phyloP scores from a whole-genome alignment of 306 rosid genomes.

The Luffa acutangula region DNA sequence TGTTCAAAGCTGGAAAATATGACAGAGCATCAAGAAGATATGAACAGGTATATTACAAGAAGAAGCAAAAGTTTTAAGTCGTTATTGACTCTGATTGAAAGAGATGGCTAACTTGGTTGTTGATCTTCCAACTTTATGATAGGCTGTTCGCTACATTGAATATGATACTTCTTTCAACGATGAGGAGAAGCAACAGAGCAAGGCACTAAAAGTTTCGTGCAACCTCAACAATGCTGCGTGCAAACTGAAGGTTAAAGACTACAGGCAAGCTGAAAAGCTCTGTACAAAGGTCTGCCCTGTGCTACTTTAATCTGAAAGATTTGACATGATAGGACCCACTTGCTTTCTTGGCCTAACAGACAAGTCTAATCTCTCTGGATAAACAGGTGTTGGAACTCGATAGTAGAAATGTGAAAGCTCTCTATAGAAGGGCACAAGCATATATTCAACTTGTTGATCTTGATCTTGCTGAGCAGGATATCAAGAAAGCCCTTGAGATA shows the following conservation, averaged over 20 bases:
- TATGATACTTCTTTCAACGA: conserved; percentile 26
- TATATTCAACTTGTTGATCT: conserved; percentile 29
- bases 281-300: conserved; percentile 23
- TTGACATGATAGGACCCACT: background rate
- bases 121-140: background rate
- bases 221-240: conserved; percentile 37
- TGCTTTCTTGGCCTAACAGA: background rate
- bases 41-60: conserved; percentile 14
- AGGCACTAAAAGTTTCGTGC: conserved; percentile 19
- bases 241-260: conserved; percentile 28
- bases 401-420: conserved; percentile 30
- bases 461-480: conserved; percentile 34
- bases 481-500: conserved; percentile 33
- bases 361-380: background rate
- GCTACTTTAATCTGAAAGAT: background rate
- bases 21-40: conserved; percentile 40
- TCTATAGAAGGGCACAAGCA: conserved; percentile 36
- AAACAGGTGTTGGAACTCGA: conserved; percentile 28
- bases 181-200: conserved; percentile 28
- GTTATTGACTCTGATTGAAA: background rate
- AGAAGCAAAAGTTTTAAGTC: background rate
- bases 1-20: conserved; percentile 32
- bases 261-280: conserved; percentile 28
- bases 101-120: background rate
- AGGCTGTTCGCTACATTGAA: conserved; percentile 25